A percentile compares a stretch with the other conserved stretches of the same genome.
phyloP scores from a whole-genome alignment of 2,329 filamentous ascomycete species.

The Ascosphaera aggregata region DNA sequence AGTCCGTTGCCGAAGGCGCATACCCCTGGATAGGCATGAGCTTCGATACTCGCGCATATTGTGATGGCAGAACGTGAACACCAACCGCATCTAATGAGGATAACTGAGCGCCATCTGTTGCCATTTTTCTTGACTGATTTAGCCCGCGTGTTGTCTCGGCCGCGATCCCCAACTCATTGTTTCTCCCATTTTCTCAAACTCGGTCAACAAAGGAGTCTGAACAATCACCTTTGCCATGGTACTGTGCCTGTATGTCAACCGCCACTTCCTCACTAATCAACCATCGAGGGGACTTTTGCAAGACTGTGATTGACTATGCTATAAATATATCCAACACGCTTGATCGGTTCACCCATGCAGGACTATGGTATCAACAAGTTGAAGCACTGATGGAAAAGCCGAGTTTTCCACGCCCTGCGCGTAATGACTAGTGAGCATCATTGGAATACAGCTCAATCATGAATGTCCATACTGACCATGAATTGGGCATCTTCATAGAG shows the following conservation, averaged over 20 bases:
- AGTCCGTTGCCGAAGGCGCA: slow-evolving; percentile 19
- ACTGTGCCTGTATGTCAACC: slow-evolving; percentile 11
- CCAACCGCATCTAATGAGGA: background rate
- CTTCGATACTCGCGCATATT: too few species aligned
- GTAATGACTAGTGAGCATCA: background rate
- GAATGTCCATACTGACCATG: background rate
- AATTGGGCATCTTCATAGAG: background rate
- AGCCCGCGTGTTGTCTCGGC: slow-evolving; percentile 12
- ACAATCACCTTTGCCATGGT: slow-evolving; percentile 26
- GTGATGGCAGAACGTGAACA: too few species aligned
- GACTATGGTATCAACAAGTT: slow-evolving; percentile 31
- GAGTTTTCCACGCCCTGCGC: slow-evolving; percentile 29
- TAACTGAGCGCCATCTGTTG: slow-evolving; percentile 6
- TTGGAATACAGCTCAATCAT: background rate
- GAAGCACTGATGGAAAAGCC: slow-evolving; percentile 31
- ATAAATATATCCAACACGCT: background rate
- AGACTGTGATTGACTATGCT: slow-evolving; percentile 5
- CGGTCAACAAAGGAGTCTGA: slow-evolving; percentile 29
- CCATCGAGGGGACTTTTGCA: slow-evolving; percentile 5
- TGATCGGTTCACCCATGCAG: slow-evolving; percentile 27
- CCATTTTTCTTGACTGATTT: slow-evolving; percentile 6
- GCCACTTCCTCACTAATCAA: slow-evolving; percentile 9
- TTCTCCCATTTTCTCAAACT: slow-evolving; percentile 33
- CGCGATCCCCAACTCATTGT: slow-evolving; percentile 31
- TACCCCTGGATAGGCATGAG: slow-evolving; percentile 7